Conservation (phyloP, 164 flowering plant species). For the Vitis rupestris region DNA sequence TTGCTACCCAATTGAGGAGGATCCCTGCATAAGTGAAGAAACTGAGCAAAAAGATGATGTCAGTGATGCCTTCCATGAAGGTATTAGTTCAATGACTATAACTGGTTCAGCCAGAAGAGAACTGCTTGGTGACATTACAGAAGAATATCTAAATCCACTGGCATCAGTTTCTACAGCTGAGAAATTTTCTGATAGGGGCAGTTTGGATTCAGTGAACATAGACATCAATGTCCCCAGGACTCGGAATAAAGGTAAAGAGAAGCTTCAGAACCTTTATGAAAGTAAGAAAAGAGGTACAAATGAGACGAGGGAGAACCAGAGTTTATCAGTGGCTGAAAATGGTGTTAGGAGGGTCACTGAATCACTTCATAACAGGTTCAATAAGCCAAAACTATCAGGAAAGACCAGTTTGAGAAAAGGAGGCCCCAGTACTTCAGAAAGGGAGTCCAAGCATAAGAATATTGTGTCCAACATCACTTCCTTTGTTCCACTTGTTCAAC, state of each 20-base stretch:
- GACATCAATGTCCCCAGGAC: conserved; percentile 31
- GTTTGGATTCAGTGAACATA: conserved; percentile 41
- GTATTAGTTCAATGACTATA: conserved; percentile 13
- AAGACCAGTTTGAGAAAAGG: conserved; percentile 39
- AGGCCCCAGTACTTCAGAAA: conserved; percentile 31
- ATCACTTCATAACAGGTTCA: conserved; percentile 34
- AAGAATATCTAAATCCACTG: conserved; percentile 22
- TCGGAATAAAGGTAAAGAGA: conserved; percentile 23
- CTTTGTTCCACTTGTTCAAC: conserved; percentile 78
- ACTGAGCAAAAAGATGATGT: conserved; percentile 34
- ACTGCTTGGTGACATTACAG: conserved; percentile 47
- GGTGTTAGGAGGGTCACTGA: conserved; percentile 30
- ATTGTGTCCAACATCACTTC: conserved; percentile 76
- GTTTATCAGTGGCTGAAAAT: conserved; percentile 30
- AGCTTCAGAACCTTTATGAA: conserved; percentile 21
- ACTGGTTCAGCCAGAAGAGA: conserved; percentile 29
- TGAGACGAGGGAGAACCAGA: conserved; percentile 46
- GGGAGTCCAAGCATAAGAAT: conserved; percentile 49
- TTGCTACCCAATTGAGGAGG: conserved; percentile 69
- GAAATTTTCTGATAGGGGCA: conserved; percentile 29
- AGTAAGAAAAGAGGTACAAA: conserved; percentile 24
- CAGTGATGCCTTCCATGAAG: conserved; percentile 29
- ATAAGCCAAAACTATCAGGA: conserved; percentile 41
- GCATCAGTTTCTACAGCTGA: conserved; percentile 34
- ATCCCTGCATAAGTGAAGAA: conserved; percentile 61